phyloP scores from a whole-genome alignment of 1,284 basidiomycete genomes.

The Wolfiporia cocos region DNA sequence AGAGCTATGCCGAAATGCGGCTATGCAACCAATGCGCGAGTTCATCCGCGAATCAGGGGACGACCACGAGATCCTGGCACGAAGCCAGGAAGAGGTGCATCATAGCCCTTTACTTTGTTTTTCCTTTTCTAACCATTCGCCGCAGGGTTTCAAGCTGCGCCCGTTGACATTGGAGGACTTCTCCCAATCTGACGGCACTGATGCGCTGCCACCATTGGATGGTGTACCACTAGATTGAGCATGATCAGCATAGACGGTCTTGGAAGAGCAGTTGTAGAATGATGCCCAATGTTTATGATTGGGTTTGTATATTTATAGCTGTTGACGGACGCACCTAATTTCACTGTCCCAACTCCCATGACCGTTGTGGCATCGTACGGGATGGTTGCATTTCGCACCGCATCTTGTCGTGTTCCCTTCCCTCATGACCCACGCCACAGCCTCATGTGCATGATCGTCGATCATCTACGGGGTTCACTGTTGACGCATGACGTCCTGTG shows the following conservation, averaged over 20 bases:
- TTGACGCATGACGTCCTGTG: too few species aligned
- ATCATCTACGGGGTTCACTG: too few species aligned
- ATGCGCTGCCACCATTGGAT: conserved; percentile 18
- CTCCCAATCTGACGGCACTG: conserved; percentile 47
- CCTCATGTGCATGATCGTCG: too few species aligned
- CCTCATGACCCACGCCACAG: too few species aligned
- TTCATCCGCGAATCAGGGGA: conserved; percentile 64
- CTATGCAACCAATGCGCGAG: conserved; percentile 89
- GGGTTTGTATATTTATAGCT: too few species aligned
- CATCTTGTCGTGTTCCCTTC: too few species aligned
- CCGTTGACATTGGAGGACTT: conserved; percentile 71
- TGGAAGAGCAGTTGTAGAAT: too few species aligned
- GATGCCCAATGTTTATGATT: too few species aligned
- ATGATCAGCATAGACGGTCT: conserved; percentile 10
- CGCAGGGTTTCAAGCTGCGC: conserved; percentile 70
- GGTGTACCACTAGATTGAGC: conserved; percentile 5
- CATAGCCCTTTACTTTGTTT: conserved; percentile 1
- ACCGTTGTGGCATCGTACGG: too few species aligned
- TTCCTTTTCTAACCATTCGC: background rate
- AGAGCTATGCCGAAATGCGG: conserved; percentile 92
- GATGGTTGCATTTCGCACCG: too few species aligned
- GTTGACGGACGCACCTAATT: too few species aligned
- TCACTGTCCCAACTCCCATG: too few species aligned
- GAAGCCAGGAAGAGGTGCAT: conserved; percentile 50
- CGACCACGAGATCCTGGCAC: conserved; percentile 45